A percentile compares a stretch with the other conserved stretches of the same genome.
These are phyloP conservation scores for Phyllosticta paracitricarpa DNA, from an alignment of 2,329 filamentous ascomycete genomes.

Conservation along the genomic window DNA sequence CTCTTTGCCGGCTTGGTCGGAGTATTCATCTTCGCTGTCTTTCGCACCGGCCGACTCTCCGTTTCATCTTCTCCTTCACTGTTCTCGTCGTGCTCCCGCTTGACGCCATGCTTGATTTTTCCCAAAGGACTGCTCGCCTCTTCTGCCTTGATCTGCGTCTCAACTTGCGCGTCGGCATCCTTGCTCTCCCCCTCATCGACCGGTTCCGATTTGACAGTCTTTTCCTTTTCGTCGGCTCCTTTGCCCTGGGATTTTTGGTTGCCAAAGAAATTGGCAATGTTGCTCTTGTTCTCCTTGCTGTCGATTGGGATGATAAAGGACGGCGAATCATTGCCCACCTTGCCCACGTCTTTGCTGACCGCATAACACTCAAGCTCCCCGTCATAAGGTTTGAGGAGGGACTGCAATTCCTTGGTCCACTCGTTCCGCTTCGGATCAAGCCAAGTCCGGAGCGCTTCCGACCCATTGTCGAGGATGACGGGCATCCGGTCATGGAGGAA, in stretches of 20 bases:
- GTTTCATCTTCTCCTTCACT: conserved; percentile 22
- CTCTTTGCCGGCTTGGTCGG: conserved; percentile 9
- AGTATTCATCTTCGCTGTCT: conserved; percentile 20
- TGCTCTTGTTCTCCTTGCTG: conserved; percentile 80
- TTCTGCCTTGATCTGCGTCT: conserved; percentile 34
- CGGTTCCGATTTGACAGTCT: not conserved
- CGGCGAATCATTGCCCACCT: conserved; percentile 84
- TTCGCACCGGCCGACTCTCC: conserved; percentile 17
- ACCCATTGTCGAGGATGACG: conserved; percentile 72
- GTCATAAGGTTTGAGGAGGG: conserved; percentile 65
- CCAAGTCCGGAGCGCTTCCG: conserved; percentile 61
- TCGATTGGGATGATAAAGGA: conserved; percentile 73
- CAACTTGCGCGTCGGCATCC: conserved; percentile 24
- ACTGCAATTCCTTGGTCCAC: conserved; percentile 73
- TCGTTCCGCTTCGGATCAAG: conserved; percentile 61
- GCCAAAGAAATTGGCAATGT: conserved; percentile 88
- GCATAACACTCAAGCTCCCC: conserved; percentile 77
- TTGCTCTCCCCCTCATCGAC: conserved; percentile 11
- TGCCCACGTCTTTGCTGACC: conserved; percentile 81
- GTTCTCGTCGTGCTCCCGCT: conserved; percentile 37
- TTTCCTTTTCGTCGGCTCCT: conserved; percentile 16
- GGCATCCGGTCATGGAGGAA: conserved; percentile 96
- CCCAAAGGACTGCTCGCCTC: conserved; percentile 29
- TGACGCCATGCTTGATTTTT: conserved; percentile 28
- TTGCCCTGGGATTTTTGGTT: conserved; percentile 36